Conservation (phyloP, 352 stramenopile genomes). For the Phytopythium delawarense region DNA sequence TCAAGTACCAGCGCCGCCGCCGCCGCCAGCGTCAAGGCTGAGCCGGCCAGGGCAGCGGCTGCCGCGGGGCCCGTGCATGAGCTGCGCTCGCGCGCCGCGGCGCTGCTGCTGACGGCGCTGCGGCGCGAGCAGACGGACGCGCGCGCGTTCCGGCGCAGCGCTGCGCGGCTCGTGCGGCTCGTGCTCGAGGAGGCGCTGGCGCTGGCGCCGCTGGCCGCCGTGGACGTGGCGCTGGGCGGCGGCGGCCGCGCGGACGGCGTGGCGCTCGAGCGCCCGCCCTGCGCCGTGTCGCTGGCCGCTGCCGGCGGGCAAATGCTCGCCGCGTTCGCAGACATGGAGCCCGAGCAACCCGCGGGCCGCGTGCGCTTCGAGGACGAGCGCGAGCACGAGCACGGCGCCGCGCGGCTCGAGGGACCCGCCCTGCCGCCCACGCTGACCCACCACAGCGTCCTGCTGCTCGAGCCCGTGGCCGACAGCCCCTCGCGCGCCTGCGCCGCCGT, state of each 20-base stretch:
- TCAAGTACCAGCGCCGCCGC: neutral
- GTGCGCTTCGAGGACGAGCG: constrained; percentile 8
- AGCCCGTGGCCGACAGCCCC: constrained; percentile 26
- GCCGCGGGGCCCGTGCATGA: constrained; percentile 17
- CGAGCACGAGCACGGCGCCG: neutral
- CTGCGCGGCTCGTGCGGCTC: constrained; percentile 41
- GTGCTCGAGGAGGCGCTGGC: constrained; percentile 52
- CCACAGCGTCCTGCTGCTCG: constrained; percentile 52
- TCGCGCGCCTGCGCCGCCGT: constrained; percentile 31
- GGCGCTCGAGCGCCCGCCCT: constrained; percentile 30
- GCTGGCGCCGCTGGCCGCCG: constrained; percentile 27
- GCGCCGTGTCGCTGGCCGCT: constrained; percentile 25
- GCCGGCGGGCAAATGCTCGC: constrained; percentile 19
- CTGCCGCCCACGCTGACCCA: constrained; percentile 26
- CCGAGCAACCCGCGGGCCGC: constrained; percentile 23
- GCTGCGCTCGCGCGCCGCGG: constrained; percentile 32
- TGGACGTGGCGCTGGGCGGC: constrained; percentile 24
- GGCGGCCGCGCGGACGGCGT: constrained; percentile 25
- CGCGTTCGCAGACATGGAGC: constrained; percentile 24
- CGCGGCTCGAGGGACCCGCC: constrained; percentile 1
- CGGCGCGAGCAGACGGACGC: constrained; percentile 26
- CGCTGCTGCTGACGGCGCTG: constrained; percentile 37
- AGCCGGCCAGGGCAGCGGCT: neutral
- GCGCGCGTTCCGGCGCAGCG: constrained; percentile 29
- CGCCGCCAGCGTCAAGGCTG: no score